Evolutionary conservation across 768 basidiomycete genomes (phyloP).

Genomic region (Nidula microcarpa): DNA sequence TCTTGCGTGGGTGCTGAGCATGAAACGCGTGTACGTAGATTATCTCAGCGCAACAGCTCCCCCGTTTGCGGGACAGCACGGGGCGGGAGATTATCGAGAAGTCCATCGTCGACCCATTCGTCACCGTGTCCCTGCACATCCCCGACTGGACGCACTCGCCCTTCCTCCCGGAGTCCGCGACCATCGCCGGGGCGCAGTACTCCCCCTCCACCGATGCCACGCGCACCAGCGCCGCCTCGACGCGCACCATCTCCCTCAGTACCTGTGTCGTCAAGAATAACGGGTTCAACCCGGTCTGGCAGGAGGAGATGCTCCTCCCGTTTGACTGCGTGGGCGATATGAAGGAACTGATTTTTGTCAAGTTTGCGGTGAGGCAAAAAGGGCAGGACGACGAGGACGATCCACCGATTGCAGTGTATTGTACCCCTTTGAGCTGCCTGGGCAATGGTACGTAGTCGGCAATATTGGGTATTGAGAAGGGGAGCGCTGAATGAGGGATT

Average conservation of each 20-base stretch:
- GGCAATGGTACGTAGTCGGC: slow-evolving; percentile 51
- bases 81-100: slow-evolving; percentile 60
- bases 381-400: slow-evolving; percentile 51
- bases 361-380: slow-evolving; percentile 71
- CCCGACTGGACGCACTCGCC: slow-evolving; percentile 61
- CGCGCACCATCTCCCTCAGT: slow-evolving; percentile 45
- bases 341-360: slow-evolving; percentile 81
- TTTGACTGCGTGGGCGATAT: slow-evolving; percentile 72
- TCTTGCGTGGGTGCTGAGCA: neutral
- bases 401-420: slow-evolving; percentile 71
- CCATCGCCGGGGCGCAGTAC: slow-evolving; percentile 8
- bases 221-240: slow-evolving; percentile 21
- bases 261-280: slow-evolving; percentile 77
- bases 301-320: slow-evolving; percentile 64
- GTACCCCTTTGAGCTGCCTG: slow-evolving; percentile 66
- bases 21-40: slow-evolving; percentile 14
- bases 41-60: slow-evolving; percentile 91
- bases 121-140: slow-evolving; percentile 75
- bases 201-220: slow-evolving; percentile 17
- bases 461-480: neutral
- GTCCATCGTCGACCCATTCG: slow-evolving; percentile 64
- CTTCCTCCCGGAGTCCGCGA: slow-evolving; percentile 16
- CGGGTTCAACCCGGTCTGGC: slow-evolving; percentile 92
- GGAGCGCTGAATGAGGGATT: neutral
- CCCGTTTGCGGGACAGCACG: slow-evolving; percentile 59